Conservation (phyloP, 352 stramenopile genomes). For the Phytophthora foliorum region DNA sequence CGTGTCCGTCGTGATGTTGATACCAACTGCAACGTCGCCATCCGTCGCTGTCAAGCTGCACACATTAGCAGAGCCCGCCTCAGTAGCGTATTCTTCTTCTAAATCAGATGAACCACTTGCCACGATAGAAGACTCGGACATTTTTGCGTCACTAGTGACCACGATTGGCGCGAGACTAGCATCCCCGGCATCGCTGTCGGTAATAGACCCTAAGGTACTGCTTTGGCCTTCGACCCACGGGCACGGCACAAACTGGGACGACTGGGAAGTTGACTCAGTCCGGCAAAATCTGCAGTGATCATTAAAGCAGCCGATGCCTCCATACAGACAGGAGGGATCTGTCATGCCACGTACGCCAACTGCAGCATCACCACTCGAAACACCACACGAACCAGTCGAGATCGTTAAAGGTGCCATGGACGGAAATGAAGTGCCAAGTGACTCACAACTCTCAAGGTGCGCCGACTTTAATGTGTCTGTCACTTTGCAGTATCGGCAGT, state of each 20-base stretch:
- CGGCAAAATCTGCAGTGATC: conserved; percentile 36
- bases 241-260: conserved; percentile 26
- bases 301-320: conserved; percentile 49
- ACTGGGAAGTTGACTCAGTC: conserved; percentile 21
- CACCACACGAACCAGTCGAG: conserved; percentile 19
- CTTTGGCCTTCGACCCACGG: conserved; percentile 15
- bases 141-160: neutral
- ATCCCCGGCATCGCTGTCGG: neutral
- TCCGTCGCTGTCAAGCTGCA: conserved; percentile 36
- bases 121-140: neutral
- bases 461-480: conserved; percentile 41
- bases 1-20: conserved; percentile 32
- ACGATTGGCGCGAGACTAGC: conserved; percentile 1
- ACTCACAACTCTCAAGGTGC: conserved; percentile 37
- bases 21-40: conserved; percentile 41
- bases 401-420: conserved; percentile 26
- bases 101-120: neutral
- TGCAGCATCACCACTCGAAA: conserved; percentile 39
- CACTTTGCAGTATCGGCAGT: conserved; percentile 56
- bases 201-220: neutral
- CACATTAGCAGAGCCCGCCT: neutral
- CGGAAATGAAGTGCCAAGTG: conserved; percentile 17
- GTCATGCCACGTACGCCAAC: conserved; percentile 41
- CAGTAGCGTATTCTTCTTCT: neutral
- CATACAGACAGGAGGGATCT: conserved; percentile 42